Evolutionary conservation across 352 stramenopile genomes (phyloP).

Genomic region (Pythium aquatile): DNA sequence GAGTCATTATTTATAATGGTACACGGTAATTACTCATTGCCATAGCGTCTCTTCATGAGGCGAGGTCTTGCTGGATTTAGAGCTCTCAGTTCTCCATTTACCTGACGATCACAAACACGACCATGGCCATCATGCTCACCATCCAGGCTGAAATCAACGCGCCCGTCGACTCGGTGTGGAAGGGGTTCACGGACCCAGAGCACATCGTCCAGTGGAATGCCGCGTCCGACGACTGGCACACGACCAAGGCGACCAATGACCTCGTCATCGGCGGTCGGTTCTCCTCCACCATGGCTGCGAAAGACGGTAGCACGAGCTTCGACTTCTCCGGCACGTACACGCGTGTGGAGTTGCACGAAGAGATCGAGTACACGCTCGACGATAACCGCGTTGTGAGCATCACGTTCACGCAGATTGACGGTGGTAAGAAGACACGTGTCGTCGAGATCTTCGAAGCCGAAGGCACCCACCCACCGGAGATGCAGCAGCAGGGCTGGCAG

Average conservation of each 20-base stretch:
- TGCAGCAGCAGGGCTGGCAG: constrained; percentile 18
- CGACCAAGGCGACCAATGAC: constrained; percentile 16
- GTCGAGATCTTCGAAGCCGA: constrained; percentile 22
- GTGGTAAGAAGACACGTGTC: constrained; percentile 8
- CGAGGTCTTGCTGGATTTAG: too few relatives aligned
- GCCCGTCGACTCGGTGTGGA: constrained; percentile 11
- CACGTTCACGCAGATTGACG: neutral
- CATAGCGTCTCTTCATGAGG: too few relatives aligned
- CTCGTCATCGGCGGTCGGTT: constrained; percentile 16
- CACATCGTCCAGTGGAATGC: constrained; percentile 24
- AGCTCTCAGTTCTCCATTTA: neutral
- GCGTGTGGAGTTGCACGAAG: neutral
- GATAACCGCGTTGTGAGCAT: constrained; percentile 5
- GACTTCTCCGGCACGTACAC: constrained; percentile 18
- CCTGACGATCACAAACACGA: neutral
- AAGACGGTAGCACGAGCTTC: constrained; percentile 18
- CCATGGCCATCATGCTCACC: constrained; percentile 8
- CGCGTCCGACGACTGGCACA: constrained; percentile 24
- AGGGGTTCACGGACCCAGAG: constrained; percentile 9
- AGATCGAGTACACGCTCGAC: constrained; percentile 16
- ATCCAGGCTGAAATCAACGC: constrained; percentile 12
- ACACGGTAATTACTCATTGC: too few relatives aligned
- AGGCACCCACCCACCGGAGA: constrained; percentile 8
- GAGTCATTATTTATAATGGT: too few relatives aligned
- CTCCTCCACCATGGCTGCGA: constrained; percentile 19